Evolutionary conservation across 371 early-diverging fungal genomes (phyloP).

Genomic region (Mortierella sp.): DNA sequence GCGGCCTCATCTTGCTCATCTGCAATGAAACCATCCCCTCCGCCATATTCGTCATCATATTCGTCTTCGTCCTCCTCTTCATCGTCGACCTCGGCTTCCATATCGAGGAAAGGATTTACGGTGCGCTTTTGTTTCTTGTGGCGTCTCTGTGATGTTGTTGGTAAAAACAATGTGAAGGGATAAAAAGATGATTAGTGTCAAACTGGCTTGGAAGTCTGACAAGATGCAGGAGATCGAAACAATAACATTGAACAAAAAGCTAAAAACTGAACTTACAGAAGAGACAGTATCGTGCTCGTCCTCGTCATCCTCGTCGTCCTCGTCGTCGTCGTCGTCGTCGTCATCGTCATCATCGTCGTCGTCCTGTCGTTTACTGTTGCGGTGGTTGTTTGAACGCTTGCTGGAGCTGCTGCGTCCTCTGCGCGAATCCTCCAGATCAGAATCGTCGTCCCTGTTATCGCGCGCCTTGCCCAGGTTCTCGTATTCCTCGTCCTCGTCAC

Average conservation of each 20-base stretch:
- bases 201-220: background rate
- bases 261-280: slow-evolving; percentile 30
- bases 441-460: slow-evolving; percentile 68
- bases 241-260: slow-evolving; percentile 13
- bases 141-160: slow-evolving; percentile 28
- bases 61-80: slow-evolving; percentile 85
- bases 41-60: slow-evolving; percentile 80
- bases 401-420: slow-evolving; percentile 15
- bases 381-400: slow-evolving; percentile 18
- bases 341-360: slow-evolving; percentile 71
- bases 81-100: slow-evolving; percentile 82
- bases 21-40: slow-evolving; percentile 81
- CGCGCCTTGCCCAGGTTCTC: slow-evolving; percentile 58
- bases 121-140: slow-evolving; percentile 63
- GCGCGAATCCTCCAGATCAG: slow-evolving; percentile 37
- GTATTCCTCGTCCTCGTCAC: slow-evolving; percentile 76
- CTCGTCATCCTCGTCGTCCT: slow-evolving; percentile 68
- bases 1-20: slow-evolving; percentile 78
- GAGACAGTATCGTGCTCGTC: slow-evolving; percentile 60
- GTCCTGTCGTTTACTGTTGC: slow-evolving; percentile 35
- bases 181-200: background rate
- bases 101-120: slow-evolving; percentile 71
- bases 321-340: slow-evolving; percentile 68
- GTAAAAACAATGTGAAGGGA: background rate
- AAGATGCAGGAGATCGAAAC: background rate